Base-by-base conservation (phyloP, 140 eudicot genomes). In the Senecio squalidus region DNA sequence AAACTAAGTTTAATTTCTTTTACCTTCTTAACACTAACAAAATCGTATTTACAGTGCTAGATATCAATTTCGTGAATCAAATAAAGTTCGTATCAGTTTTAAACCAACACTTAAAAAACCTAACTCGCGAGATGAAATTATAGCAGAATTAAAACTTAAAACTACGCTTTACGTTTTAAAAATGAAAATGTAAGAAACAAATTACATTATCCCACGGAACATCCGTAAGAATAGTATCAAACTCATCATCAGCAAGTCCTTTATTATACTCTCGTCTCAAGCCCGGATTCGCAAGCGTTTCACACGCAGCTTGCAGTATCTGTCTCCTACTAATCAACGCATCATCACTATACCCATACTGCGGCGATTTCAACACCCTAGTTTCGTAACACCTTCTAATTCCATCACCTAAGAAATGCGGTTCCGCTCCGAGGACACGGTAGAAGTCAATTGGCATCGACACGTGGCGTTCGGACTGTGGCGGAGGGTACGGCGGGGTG, bases 251-350 rank as follows among this genome's bases (percentile, higher is more conserved):
- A 0, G 88, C 82, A 48, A 91, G 95, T 31, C 91, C 85, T 62
- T 78, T 73, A 75, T 79, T 82, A 66, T 92, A 92, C 69, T 92
- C 98, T 50, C 92, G 67, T 15, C 79, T 79, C 36, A 80, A 72
- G 55, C 75, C 56, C 68, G 93, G 83, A 68, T 82, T 68, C 3
- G 81, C 78, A 25, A 92, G 79, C 58, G 87, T 88, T 33, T 92
- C 93, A 71, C 86, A 87, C 9, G 96, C 96, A 16, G 93, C 98
- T 53, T 81, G 86, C 39, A 92, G 87, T 64, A 92, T 92, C 82
- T 87, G 92, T 52, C 89, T 67, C 36, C 98, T 71, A 59, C 93
- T 76, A 58, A 92, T 70, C 74, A 84, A 70, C 4, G 84, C 93
- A 1, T 87, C 98, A 20, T 92, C 81, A 60, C 96, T 87, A 60